Conservation (phyloP, 202 grass and related monocot species). For the Setaria italica region DNA sequence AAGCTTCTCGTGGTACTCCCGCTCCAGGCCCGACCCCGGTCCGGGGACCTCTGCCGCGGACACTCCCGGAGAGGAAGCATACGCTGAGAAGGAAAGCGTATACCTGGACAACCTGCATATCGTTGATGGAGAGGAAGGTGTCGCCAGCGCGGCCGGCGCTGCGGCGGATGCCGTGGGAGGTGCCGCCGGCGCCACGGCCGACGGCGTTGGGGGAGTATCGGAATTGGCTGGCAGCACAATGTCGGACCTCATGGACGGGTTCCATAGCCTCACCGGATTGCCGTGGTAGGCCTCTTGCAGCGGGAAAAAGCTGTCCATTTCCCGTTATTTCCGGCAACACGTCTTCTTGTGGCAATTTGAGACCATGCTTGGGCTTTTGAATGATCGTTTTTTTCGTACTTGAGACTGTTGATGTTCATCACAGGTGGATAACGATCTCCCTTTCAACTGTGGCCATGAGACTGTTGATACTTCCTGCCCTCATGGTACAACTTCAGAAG, state of each 20-base stretch:
- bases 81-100: background rate
- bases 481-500: slow-evolving; percentile 78
- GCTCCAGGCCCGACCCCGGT: background rate
- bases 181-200: background rate
- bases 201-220: slow-evolving; percentile 36
- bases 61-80: background rate
- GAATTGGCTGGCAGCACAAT: slow-evolving; percentile 45
- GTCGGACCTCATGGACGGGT: slow-evolving; percentile 60
- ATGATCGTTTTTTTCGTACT: background rate
- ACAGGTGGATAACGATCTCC: slow-evolving; percentile 89
- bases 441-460: slow-evolving; percentile 84
- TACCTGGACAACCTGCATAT: background rate
- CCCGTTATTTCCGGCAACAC: background rate
- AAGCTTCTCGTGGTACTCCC: slow-evolving; percentile 71
- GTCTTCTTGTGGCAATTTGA: slow-evolving; percentile 21
- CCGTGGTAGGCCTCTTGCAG: slow-evolving; percentile 65
- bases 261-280: slow-evolving; percentile 76
- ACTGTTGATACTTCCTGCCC: slow-evolving; percentile 71
- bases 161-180: slow-evolving; percentile 41
- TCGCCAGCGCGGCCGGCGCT: slow-evolving; percentile 27
- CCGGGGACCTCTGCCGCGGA: background rate
- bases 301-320: slow-evolving; percentile 2
- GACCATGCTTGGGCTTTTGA: background rate
- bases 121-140: slow-evolving; percentile 28
- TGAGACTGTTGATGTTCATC: slow-evolving; percentile 26